These are phyloP conservation scores for Yamadazyma atmosphaerica DNA, from an alignment of 1,139 yeast species.

Conservation along the genomic window DNA sequence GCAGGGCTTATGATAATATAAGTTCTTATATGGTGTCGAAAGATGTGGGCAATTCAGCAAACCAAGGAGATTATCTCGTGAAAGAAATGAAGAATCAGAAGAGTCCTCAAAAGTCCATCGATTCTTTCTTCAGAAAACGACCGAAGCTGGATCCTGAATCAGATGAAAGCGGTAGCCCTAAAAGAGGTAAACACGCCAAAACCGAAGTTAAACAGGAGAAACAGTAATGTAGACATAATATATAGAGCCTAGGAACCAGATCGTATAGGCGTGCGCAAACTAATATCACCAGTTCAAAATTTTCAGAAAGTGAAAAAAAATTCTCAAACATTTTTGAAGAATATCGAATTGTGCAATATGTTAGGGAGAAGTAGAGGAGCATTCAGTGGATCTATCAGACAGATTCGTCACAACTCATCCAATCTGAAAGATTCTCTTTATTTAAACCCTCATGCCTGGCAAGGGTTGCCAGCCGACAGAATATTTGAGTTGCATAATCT, in stretches of 20 bases:
- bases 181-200: slow-evolving; percentile 2
- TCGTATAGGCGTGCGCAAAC: background rate
- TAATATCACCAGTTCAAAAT: background rate
- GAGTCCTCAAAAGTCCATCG: slow-evolving; percentile 25
- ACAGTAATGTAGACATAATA: no score
- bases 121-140: slow-evolving; percentile 26
- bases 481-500: slow-evolving; percentile 61
- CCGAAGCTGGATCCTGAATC: slow-evolving; percentile 6
- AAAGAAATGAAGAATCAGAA: slow-evolving; percentile 22
- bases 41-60: slow-evolving; percentile 64
- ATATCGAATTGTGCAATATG: no score
- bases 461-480: slow-evolving; percentile 62
- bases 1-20: slow-evolving; percentile 43
- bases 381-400: slow-evolving; percentile 2
- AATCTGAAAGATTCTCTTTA: slow-evolving; percentile 25
- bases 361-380: background rate
- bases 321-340: background rate
- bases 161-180: slow-evolving; percentile 4
- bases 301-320: background rate
- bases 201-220: no score
- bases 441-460: slow-evolving; percentile 68
- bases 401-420: slow-evolving; percentile 11
- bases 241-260: no score
- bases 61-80: slow-evolving; percentile 48
- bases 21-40: slow-evolving; percentile 56